phyloP scores from a whole-genome alignment of 441 rosid genomes.

The Aquilaria agallochum region DNA sequence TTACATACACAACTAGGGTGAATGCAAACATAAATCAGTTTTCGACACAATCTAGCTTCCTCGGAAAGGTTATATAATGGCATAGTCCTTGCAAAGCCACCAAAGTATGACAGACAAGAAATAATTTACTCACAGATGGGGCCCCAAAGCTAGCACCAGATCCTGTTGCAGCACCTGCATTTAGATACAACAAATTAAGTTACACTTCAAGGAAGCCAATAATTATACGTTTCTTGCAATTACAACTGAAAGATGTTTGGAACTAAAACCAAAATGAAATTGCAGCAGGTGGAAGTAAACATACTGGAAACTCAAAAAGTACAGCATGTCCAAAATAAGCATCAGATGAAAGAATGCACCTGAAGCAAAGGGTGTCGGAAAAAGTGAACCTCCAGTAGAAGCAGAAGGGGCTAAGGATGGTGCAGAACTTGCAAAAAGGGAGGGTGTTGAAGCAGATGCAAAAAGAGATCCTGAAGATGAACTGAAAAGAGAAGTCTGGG shows the following conservation, averaged over 20 bases:
- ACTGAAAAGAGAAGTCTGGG: slow-evolving; percentile 41
- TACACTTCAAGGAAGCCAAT: slow-evolving; percentile 10
- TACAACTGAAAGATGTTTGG: too few species aligned
- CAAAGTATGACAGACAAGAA: slow-evolving; percentile 1
- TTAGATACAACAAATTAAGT: slow-evolving; percentile 11
- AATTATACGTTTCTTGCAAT: not conserved
- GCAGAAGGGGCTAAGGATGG: slow-evolving; percentile 50
- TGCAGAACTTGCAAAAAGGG: slow-evolving; percentile 45
- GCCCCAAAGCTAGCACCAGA: slow-evolving; percentile 90
- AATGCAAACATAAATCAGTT: not conserved
- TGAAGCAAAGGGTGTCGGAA: slow-evolving; percentile 56
- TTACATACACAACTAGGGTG: not conserved
- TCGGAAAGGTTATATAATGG: not conserved
- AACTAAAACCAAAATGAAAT: slow-evolving; percentile 2
- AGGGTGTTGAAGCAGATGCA: slow-evolving; percentile 62
- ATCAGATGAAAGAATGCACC: slow-evolving; percentile 29
- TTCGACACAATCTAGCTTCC: not conserved
- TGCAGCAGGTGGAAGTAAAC: not conserved
- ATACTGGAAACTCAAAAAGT: slow-evolving; percentile 2
- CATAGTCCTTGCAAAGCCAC: too few species aligned
- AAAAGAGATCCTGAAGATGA: slow-evolving; percentile 42
- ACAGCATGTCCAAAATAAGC: not conserved
- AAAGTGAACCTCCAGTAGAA: slow-evolving; percentile 56
- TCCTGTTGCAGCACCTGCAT: slow-evolving; percentile 57
- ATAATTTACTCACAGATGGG: slow-evolving; percentile 57